Evolutionary conservation across 192 early-diverging fungal species (phyloP).

Genomic region (Umbelopsis vinacea): DNA sequence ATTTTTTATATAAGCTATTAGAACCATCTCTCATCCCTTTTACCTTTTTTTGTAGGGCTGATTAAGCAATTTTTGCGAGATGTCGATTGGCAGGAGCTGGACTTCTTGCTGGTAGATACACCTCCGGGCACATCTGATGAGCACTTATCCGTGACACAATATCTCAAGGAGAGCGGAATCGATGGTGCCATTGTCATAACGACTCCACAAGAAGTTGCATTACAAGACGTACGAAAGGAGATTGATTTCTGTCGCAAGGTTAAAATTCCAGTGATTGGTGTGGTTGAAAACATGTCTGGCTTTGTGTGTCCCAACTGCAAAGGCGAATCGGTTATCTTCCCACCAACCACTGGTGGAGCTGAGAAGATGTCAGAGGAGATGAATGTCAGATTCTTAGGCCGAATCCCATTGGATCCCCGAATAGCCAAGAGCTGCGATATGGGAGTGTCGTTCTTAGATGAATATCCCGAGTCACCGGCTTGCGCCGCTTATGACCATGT

Average conservation of each 20-base stretch:
- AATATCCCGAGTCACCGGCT: conserved; percentile 88
- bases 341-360: conserved; percentile 79
- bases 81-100: conserved; percentile 91
- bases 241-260: conserved; percentile 95
- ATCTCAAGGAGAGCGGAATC: conserved; percentile 75
- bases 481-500: conserved; percentile 66
- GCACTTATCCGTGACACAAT: conserved; percentile 86
- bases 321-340: conserved; percentile 75
- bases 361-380: conserved; percentile 66
- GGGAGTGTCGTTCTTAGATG: conserved; percentile 89
- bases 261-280: conserved; percentile 84
- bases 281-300: conserved; percentile 98
- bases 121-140: conserved; percentile 98
- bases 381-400: conserved; percentile 65
- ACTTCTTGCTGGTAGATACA: conserved; percentile 94
- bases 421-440: conserved; percentile 85
- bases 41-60: conserved; percentile 46
- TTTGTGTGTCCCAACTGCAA: conserved; percentile 93
- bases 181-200: conserved; percentile 92
- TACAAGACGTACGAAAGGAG: conserved; percentile 97
- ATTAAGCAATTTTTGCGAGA: conserved; percentile 98
- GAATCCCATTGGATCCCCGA: conserved; percentile 78
- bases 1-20: neutral
- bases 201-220: conserved; percentile 89
- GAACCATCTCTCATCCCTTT: neutral